These are phyloP conservation scores for Periconia macrospinosa DNA, from an alignment of 2,329 filamentous ascomycete species.

Conservation along the genomic window DNA sequence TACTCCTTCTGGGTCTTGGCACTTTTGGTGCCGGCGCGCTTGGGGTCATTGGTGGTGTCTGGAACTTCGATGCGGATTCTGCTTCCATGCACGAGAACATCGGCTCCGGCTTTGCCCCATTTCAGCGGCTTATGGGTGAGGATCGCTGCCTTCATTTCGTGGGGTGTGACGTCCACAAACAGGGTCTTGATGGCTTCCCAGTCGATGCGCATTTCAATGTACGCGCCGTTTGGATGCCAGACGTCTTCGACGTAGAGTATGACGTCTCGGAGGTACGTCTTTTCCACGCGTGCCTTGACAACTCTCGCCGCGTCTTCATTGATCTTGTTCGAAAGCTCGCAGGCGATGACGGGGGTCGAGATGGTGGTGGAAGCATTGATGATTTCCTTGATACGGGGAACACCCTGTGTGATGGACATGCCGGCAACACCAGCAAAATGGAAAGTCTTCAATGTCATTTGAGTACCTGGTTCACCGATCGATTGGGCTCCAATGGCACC, in stretches of 20 bases:
- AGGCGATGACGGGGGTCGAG: conserved; percentile 90
- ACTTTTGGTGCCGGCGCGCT: conserved; percentile 28
- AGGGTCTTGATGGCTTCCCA: conserved; percentile 75
- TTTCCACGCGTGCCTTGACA: conserved; percentile 92
- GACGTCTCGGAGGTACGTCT: conserved; percentile 84
- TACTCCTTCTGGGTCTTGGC: conserved; percentile 59
- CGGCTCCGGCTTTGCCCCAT: conserved; percentile 67
- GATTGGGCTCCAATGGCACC: conserved; percentile 96
- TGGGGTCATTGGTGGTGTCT: conserved; percentile 43
- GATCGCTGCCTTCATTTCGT: conserved; percentile 77
- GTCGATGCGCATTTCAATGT: conserved; percentile 81
- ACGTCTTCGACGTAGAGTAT: conserved; percentile 83
- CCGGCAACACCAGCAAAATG: conserved; percentile 99
- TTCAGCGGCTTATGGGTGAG: conserved; percentile 82
- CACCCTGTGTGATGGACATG: conserved; percentile 99
- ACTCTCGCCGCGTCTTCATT: conserved; percentile 81
- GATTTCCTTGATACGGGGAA: conserved; percentile 99
- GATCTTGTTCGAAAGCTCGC: conserved; percentile 75
- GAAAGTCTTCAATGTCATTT: conserved; percentile 99
- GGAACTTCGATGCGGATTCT: conserved; percentile 74
- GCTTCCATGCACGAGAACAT: conserved; percentile 35
- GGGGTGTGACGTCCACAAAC: conserved; percentile 74
- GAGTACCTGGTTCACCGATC: conserved; percentile 95
- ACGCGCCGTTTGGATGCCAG: conserved; percentile 77
- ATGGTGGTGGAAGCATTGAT: conserved; percentile 97